Evolutionary conservation across 352 stramenopile species (phyloP).

Genomic region (Pythium dissotocum): DNA sequence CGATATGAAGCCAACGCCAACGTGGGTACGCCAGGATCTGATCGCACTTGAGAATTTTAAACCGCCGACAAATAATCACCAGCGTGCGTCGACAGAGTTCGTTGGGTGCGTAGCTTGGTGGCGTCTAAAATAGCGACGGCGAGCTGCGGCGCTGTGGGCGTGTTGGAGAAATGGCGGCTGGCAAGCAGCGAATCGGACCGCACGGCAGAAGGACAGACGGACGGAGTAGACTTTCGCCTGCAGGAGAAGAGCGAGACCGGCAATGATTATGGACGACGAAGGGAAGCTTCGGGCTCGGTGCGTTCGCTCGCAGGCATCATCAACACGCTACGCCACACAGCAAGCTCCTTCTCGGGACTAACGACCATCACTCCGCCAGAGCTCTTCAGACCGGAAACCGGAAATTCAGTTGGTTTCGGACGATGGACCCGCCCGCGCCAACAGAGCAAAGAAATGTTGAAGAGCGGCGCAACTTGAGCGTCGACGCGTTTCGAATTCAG

Average conservation of each 20-base stretch:
- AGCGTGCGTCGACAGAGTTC: neutral
- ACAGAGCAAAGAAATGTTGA: conserved; percentile 10
- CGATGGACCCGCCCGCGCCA: neutral
- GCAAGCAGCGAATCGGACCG: too few relatives aligned
- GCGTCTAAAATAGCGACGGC: conserved; percentile 1
- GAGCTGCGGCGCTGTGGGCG: neutral
- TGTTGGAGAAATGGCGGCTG: neutral
- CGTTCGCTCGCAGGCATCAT: neutral
- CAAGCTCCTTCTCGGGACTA: neutral
- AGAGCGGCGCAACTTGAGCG: neutral
- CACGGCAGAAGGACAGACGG: too few relatives aligned
- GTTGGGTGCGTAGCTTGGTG: neutral
- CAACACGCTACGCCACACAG: neutral
- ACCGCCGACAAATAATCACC: neutral
- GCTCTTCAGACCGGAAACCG: neutral
- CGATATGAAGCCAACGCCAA: neutral
- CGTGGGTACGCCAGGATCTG: conserved; percentile 8
- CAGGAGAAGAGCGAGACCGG: too few relatives aligned
- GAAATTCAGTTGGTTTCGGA: conserved; percentile 1
- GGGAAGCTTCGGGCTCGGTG: neutral
- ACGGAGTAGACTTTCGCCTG: too few relatives aligned
- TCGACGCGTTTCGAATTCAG: conserved; percentile 3
- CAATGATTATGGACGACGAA: conserved; percentile 2
- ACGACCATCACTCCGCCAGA: neutral
- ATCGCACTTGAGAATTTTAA: conserved; percentile 3